Evolutionary conservation across 148 eudicot species (phyloP).

Genomic region (Fallopia convolvulus): DNA sequence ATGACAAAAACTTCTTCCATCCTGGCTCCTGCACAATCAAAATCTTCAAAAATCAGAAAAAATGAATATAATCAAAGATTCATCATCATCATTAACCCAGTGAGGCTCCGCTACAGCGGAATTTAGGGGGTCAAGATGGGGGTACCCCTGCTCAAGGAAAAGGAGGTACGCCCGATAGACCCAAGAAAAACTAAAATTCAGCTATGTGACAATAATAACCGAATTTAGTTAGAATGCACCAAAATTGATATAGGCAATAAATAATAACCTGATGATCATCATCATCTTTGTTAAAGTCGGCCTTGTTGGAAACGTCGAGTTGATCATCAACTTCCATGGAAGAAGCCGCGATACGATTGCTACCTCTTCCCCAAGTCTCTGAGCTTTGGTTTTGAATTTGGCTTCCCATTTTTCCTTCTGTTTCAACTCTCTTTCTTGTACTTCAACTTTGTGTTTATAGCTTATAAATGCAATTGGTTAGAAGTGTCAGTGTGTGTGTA

Average conservation of each 20-base stretch:
- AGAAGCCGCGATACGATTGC: constrained; percentile 32
- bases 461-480: not conserved
- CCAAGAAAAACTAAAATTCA: too few relatives aligned
- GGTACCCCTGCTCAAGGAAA: too few relatives aligned
- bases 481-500: not conserved
- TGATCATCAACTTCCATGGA: constrained; percentile 10
- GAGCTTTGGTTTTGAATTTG: constrained; percentile 3
- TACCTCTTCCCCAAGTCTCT: constrained; percentile 22
- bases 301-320: not conserved
- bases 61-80: not conserved
- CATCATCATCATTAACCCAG: not conserved
- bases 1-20: constrained; percentile 11
- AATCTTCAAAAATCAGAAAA: not conserved
- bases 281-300: constrained; percentile 15
- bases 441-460: not conserved
- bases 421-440: not conserved
- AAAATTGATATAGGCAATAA: not conserved
- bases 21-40: not conserved
- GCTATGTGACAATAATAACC: too few relatives aligned
- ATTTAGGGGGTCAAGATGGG: too few relatives aligned
- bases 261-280: constrained; percentile 13
- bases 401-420: not conserved
- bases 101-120: too few relatives aligned
- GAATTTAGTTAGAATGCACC: too few relatives aligned
- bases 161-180: too few relatives aligned